Conservation (phyloP, 345 rosid species). For the Crucihimalaya himalaica region DNA sequence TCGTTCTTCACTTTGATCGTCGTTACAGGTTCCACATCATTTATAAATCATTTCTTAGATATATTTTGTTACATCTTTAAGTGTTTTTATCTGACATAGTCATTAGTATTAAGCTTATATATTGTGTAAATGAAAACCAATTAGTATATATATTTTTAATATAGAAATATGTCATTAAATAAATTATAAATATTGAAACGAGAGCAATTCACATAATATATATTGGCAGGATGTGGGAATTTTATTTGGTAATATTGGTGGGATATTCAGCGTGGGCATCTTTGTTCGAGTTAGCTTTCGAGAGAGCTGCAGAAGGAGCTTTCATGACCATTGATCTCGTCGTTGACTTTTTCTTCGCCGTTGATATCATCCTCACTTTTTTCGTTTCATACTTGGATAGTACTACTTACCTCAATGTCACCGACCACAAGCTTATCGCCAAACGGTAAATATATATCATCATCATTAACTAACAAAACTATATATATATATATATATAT, state of each 20-base stretch:
- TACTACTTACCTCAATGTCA: constrained; percentile 74
- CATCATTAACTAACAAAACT: too few relatives aligned
- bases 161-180: too few relatives aligned
- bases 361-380: constrained; percentile 80
- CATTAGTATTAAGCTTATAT: too few relatives aligned
- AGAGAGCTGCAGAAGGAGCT: constrained; percentile 52
- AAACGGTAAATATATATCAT: constrained; percentile 44
- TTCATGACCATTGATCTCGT: constrained; percentile 60
- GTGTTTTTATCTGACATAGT: too few relatives aligned
- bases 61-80: too few relatives aligned
- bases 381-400: constrained; percentile 87
- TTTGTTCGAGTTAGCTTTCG: constrained; percentile 77
- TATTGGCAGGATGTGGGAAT: constrained; percentile 71
- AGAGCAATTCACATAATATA: too few relatives aligned
- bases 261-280: constrained; percentile 94
- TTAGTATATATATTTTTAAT: too few relatives aligned
- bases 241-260: constrained; percentile 69
- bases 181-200: too few relatives aligned
- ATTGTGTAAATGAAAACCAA: too few relatives aligned
- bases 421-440: constrained; percentile 74
- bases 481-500: too few relatives aligned
- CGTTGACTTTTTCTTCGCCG: constrained; percentile 78
- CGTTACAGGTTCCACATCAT: constrained; percentile 93
- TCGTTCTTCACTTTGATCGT: constrained; percentile 77
- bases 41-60: too few relatives aligned